Conservation (phyloP, 495 filamentous ascomycete species). For the Barbatosphaeria neglecta region DNA sequence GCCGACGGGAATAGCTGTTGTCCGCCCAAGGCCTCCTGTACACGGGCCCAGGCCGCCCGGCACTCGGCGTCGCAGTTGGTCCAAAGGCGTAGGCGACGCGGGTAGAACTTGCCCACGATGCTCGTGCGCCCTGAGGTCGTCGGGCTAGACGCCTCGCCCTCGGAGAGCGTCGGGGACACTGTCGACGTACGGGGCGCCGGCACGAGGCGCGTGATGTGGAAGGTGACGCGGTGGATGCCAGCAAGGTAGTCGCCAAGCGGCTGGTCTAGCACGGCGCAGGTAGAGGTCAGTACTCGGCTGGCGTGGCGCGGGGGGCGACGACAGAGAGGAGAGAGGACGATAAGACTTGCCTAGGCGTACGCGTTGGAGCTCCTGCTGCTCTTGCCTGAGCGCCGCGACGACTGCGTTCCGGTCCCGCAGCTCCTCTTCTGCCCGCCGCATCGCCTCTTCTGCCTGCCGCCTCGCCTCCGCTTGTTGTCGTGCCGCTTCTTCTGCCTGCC, state of each 20-base stretch:
- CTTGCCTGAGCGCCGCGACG: no score
- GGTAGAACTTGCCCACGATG: neutral
- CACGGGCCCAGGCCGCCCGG: neutral
- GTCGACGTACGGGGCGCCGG: conserved; percentile 1
- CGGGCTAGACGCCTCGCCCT: neutral
- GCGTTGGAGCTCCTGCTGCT: neutral
- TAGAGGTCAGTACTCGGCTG: neutral
- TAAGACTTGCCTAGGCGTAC: neutral
- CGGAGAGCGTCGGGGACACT: neutral
- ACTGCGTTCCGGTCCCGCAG: neutral
- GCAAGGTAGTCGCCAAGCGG: neutral
- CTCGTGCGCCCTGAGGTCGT: neutral
- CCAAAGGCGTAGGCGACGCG: neutral
- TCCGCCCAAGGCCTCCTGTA: neutral
- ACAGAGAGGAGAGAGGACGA: neutral
- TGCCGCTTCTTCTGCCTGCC: neutral
- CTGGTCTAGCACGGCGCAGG: neutral
- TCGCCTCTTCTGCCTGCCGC: neutral
- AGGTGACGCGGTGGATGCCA: neutral
- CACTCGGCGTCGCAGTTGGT: neutral
- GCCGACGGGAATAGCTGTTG: neutral
- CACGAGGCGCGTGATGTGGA: neutral
- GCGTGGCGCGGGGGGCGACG: neutral
- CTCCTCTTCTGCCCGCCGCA: neutral
- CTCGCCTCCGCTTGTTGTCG: neutral